Evolutionary conservation across 495 filamentous ascomycete genomes (phyloP).

Genomic region (Penicillium mononematosum): DNA sequence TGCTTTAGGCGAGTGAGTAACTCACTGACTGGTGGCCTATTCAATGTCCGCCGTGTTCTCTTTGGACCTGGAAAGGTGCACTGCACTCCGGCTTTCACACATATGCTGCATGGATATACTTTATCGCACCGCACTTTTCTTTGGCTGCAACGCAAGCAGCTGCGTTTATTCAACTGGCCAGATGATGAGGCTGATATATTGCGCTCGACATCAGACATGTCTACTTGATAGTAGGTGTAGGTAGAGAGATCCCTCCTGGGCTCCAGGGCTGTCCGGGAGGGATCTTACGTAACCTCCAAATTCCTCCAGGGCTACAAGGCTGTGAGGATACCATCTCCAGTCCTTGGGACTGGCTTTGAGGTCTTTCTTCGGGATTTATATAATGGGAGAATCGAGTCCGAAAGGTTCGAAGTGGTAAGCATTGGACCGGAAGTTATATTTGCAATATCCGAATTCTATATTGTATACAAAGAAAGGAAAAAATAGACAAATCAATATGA

Average conservation of each 20-base stretch:
- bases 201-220: background rate
- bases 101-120: constrained; percentile 65
- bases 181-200: background rate
- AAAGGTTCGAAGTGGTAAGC: background rate
- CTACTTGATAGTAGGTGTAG: background rate
- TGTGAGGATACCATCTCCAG: too few species aligned
- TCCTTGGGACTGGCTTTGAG: too few species aligned
- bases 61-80: constrained; percentile 73
- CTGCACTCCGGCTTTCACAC: constrained; percentile 62
- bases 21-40: constrained; percentile 53
- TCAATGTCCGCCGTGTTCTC: constrained; percentile 60
- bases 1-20: constrained; percentile 65
- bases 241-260: too few species aligned
- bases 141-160: constrained; percentile 20
- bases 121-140: constrained; percentile 38
- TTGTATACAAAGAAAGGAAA: background rate
- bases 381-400: background rate
- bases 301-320: too few species aligned
- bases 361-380: too few species aligned
- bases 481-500: background rate
- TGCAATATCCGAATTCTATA: background rate
- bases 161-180: constrained; percentile 9
- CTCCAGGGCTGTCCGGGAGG: too few species aligned
- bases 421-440: background rate
- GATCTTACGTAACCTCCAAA: too few species aligned